phyloP scores from a whole-genome alignment of 306 rosid species.

The Canavalia ensiformis region DNA sequence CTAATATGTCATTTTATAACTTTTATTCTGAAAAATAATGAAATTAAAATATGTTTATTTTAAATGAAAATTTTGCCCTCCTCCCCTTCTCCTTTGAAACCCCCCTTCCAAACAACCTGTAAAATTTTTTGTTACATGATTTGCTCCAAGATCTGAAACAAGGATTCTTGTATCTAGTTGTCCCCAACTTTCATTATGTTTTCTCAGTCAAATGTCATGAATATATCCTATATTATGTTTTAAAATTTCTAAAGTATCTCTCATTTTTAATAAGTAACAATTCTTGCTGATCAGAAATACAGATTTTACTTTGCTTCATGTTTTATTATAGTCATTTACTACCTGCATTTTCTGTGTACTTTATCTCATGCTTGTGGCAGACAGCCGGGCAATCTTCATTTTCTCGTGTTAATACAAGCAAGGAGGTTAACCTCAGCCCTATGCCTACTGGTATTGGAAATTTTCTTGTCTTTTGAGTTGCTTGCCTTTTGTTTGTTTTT shows the following conservation, averaged over 20 bases:
- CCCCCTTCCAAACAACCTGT: too few relatives aligned
- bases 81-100: too few relatives aligned
- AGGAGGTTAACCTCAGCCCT: constrained; percentile 61
- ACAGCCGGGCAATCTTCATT: constrained; percentile 60
- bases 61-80: too few relatives aligned
- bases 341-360: constrained; percentile 40
- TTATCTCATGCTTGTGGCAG: constrained; percentile 55
- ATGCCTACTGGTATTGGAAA: constrained; percentile 55
- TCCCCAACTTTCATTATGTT: background rate
- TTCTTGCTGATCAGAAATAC: constrained; percentile 11
- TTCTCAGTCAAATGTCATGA: constrained; percentile 3
- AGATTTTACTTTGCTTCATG: constrained; percentile 13
- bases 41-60: too few relatives aligned
- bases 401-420: constrained; percentile 48
- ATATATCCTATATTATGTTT: constrained; percentile 13
- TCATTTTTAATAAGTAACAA: constrained; percentile 20
- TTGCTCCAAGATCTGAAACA: constrained; percentile 16
- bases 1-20: too few relatives aligned
- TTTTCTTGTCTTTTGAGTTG: constrained; percentile 42
- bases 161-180: constrained; percentile 13
- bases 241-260: constrained; percentile 18
- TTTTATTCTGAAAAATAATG: too few relatives aligned
- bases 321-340: constrained; percentile 40
- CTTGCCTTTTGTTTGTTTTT: constrained; percentile 32
- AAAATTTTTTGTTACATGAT: background rate